phyloP scores from a whole-genome alignment of 2,329 filamentous ascomycete species.

The Zymoseptoria brevis region DNA sequence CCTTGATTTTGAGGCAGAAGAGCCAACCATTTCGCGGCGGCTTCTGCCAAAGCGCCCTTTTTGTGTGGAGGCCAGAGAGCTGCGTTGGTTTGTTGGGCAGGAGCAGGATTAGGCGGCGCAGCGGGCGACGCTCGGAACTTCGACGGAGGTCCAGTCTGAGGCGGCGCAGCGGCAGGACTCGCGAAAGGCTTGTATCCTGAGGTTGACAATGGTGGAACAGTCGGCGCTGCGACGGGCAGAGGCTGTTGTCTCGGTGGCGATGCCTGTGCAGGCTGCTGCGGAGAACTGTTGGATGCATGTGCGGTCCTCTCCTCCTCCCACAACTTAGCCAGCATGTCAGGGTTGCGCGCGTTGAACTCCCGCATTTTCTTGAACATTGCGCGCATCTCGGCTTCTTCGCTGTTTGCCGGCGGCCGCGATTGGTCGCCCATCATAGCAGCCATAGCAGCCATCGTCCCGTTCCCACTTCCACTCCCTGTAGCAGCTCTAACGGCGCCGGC shows the following conservation, averaged over 20 bases:
- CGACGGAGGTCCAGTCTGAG: neutral
- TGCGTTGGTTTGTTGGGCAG: constrained; percentile 2
- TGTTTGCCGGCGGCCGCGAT: constrained; percentile 22
- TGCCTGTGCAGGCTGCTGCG: constrained; percentile 8
- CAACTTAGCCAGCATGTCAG: constrained; percentile 45
- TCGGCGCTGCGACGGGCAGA: neutral
- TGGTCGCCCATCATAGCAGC: constrained; percentile 13
- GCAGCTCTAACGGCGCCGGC: constrained; percentile 7
- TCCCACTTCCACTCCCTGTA: constrained; percentile 3
- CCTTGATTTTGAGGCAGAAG: constrained; percentile 40
- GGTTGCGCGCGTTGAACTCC: constrained; percentile 49
- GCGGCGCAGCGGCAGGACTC: neutral
- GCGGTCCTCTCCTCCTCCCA: constrained; percentile 47
- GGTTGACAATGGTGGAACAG: neutral
- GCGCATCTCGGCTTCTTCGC: constrained; percentile 45
- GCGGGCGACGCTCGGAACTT: neutral
- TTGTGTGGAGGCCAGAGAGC: constrained; percentile 47
- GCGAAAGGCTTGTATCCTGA: neutral
- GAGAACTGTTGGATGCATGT: constrained; percentile 19
- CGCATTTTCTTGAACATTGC: constrained; percentile 52
- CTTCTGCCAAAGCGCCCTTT: constrained; percentile 43
- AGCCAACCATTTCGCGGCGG: constrained; percentile 43
- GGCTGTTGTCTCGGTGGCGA: constrained; percentile 3
- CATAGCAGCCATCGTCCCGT: constrained; percentile 9
- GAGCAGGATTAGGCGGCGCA: neutral